Evolutionary conservation across 192 early-diverging fungal species (phyloP).

Genomic region (Coemansia sp.): DNA sequence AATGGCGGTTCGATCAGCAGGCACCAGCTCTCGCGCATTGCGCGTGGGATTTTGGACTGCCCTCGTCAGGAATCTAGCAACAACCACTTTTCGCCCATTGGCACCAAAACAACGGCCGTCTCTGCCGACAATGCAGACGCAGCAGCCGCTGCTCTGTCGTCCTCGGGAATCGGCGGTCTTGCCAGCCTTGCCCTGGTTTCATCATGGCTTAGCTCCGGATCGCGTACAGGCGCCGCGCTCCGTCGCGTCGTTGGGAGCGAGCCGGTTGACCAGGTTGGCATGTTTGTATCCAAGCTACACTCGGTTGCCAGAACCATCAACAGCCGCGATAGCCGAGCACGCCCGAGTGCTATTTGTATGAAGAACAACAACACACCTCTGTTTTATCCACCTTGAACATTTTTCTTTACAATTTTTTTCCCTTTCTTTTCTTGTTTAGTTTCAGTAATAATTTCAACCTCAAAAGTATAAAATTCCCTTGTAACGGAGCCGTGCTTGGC

Average conservation of each 20-base stretch:
- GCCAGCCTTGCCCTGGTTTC: conserved; percentile 34
- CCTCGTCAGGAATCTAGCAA: conserved; percentile 13
- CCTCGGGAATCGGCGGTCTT: conserved; percentile 13
- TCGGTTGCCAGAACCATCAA: conserved; percentile 15
- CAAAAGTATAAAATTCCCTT: too few species aligned
- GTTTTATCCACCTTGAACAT: conserved; percentile 22
- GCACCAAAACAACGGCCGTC: background rate
- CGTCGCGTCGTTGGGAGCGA: conserved; percentile 43
- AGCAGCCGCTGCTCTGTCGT: background rate
- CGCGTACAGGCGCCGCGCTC: conserved; percentile 38
- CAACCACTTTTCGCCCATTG: background rate
- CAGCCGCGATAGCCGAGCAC: conserved; percentile 22
- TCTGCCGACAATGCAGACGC: background rate
- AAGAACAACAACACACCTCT: conserved; percentile 21
- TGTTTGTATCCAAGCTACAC: conserved; percentile 30
- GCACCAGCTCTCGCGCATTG: conserved; percentile 50
- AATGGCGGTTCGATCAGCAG: conserved; percentile 54
- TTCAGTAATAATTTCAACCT: background rate
- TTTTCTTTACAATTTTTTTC: conserved; percentile 11
- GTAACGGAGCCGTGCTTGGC: too few species aligned
- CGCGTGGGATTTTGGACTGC: conserved; percentile 53
- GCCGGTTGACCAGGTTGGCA: conserved; percentile 40
- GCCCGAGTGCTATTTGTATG: conserved; percentile 16
- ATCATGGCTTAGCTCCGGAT: conserved; percentile 38
- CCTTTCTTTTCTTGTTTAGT: conserved; percentile 10